Evolutionary conservation across 2,329 filamentous ascomycete genomes (phyloP), one percentile per base, ranked within the genome.

Genomic region (Calonectria pseudoreteaudii): DNA sequence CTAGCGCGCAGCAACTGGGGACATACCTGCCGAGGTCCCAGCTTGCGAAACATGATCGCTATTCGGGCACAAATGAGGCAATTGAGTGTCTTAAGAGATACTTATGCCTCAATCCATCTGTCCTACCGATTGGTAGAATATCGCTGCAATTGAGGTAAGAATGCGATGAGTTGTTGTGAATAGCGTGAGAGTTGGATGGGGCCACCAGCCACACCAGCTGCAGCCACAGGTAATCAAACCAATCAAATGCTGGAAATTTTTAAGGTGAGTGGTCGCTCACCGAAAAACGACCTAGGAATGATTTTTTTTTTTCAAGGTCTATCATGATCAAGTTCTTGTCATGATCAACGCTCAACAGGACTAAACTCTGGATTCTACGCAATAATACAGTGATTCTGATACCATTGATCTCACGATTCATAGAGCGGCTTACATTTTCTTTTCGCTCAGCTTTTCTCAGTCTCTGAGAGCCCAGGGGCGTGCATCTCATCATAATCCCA

Each of bases 211-310:
- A 77, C 67, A 73, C 50, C 28, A 20, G n/a, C 2, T 53, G 58
- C 70, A 65, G 73, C 73, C 66, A 68, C 47, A 65, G 36, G 16
- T 14, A 23, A 36, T 5, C 34, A 2, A 20, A 31, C 79, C 79
- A 80, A 80, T 81, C 77, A 80, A 2, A 30, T 38, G 16, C 44
- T 53, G n/a, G n/a, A 26, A 49, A 18, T 34, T 23, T 23, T 31
- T 31, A 49, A 68, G 68, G 71, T 74, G 68, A 76, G 47, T 52
- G 30, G 28, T 58, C 14, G 47, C 44, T 73, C 74, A 66, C 64
- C 74, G 72, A 78, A 77, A 79, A 75, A 72, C 68, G 72, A 72
- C 72, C 64, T 76, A 69, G 69, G 62, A 62, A 41, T 60, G 16
- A 75, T 74, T 68, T 74, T 75, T 74, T 75, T 71, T 68, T 70